phyloP scores from a whole-genome alignment of 257 asterid genomes.

The Fraxinus anomala region DNA sequence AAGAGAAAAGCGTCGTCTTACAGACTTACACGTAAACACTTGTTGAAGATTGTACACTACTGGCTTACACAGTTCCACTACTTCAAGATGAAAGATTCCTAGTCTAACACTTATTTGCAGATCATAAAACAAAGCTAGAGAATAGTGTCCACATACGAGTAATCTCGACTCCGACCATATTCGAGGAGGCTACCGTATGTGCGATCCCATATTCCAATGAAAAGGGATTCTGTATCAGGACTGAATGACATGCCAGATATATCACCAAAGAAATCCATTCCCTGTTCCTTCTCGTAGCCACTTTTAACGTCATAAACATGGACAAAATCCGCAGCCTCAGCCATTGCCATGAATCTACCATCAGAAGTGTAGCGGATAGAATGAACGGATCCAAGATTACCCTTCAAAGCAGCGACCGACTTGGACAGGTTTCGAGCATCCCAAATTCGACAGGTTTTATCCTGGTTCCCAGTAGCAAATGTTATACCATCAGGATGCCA shows the following conservation, averaged over 20 bases:
- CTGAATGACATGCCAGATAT: conserved; percentile 88
- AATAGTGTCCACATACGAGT: conserved; percentile 64
- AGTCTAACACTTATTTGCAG: conserved; percentile 14
- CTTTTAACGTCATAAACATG: conserved; percentile 71
- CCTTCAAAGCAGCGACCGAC: conserved; percentile 68
- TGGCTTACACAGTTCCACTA: neutral
- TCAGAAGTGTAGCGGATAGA: conserved; percentile 85
- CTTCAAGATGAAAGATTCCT: neutral
- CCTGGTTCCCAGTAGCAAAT: conserved; percentile 96
- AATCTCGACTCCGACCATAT: conserved; percentile 64
- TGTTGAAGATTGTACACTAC: neutral
- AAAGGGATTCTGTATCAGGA: conserved; percentile 86
- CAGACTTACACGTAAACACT: neutral
- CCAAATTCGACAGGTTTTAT: conserved; percentile 89
- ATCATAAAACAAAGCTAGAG: conserved; percentile 33
- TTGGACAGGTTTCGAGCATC: conserved; percentile 67
- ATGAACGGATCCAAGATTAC: conserved; percentile 85
- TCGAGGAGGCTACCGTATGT: conserved; percentile 94
- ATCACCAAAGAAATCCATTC: conserved; percentile 93
- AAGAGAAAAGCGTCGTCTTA: too few species aligned
- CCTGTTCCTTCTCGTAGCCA: conserved; percentile 79
- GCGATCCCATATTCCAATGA: conserved; percentile 88
- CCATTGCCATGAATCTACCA: conserved; percentile 92
- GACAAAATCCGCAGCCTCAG: conserved; percentile 95
- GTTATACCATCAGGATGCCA: conserved; percentile 89